Evolutionary conservation across 2,329 filamentous ascomycete genomes (phyloP), one percentile per base, ranked within the genome.

Genomic region (Apiospora sp.): DNA sequence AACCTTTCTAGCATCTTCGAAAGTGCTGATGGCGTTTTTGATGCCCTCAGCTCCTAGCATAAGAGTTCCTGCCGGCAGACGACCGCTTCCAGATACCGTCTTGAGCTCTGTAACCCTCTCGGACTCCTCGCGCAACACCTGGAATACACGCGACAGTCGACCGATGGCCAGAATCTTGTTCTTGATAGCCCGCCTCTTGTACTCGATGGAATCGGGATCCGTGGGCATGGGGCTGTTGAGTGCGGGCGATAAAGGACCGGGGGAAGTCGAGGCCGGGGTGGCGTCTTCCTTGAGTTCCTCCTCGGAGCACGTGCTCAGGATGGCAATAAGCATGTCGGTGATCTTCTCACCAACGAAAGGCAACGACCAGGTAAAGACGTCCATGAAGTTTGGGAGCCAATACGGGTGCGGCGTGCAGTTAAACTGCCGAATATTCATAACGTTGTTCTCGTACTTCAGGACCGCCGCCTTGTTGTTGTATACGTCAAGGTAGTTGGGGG

Each of bases 401-500:
- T 99, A 99, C 8, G 96, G 96, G 83, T 99, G 96, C 46, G 96
- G 96, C 30, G 96, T 98, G 89, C 96, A 99, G 88, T 99, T 99
- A 87, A 99, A 99, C 84, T 99, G 96, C 73, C 96, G 91, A 81
- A 99, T 99, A 87, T 99, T 99, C 96, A 99, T 99, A 74, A 99
- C 96, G 81, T 99, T 99, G 85, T 99, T 99, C 86, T 99, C 96
- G 82, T 99, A 99, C 86, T 99, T 99, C 79, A 99, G 87, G 54
- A 99, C 96, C 0, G 96, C 96, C 1, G 96, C 96, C 87, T 99
- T 99, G 89, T 99, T 99, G 91, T 99, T 99, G 86, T 99, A 99
- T 49, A 99, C 95, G 80, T 99, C 96, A 75, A 99, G 91, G 82
- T 99, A 99, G 84, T 99, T 99, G 49, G 96, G 96, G 1, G 96